phyloP scores from a whole-genome alignment of 345 rosid species.

The Populus pruinosa region DNA sequence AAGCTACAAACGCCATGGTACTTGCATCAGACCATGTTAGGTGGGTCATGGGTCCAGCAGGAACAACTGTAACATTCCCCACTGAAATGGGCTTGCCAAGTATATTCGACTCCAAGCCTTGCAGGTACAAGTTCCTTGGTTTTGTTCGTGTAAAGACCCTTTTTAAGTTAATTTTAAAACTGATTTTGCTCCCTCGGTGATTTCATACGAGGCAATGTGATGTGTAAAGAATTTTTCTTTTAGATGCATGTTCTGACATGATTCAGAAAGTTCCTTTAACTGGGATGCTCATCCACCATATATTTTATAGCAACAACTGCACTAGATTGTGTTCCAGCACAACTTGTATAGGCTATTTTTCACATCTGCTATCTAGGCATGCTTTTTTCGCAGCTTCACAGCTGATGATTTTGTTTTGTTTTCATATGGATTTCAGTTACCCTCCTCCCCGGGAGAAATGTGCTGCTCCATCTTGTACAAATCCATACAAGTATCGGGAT shows the following conservation, averaged over 20 bases:
- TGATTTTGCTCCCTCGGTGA: neutral
- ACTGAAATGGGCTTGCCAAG: conserved; percentile 25
- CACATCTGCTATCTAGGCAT: neutral
- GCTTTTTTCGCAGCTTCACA: neutral
- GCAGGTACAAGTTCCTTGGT: conserved; percentile 17
- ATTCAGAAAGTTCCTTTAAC: neutral
- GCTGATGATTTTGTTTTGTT: neutral
- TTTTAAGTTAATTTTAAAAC: neutral
- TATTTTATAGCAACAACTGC: neutral
- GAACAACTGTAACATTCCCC: conserved; percentile 31
- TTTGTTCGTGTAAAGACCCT: neutral
- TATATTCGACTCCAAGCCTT: conserved; percentile 25
- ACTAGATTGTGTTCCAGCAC: neutral
- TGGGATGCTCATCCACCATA: neutral
- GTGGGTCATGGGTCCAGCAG: conserved; percentile 31
- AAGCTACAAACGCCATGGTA: conserved; percentile 20
- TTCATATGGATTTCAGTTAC: conserved; percentile 14
- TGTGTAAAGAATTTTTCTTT: neutral
- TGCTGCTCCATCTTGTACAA: conserved; percentile 19
- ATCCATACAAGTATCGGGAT: conserved; percentile 28
- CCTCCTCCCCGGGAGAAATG: conserved; percentile 30
- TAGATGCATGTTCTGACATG: neutral
- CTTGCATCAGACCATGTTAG: conserved; percentile 21
- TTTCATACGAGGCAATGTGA: neutral
- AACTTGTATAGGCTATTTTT: neutral